Percentiles rank a stretch among this genome's conserved stretches.
Conservation (phyloP, 208 protist genomes). For the Hexamita inflata region DNA sequence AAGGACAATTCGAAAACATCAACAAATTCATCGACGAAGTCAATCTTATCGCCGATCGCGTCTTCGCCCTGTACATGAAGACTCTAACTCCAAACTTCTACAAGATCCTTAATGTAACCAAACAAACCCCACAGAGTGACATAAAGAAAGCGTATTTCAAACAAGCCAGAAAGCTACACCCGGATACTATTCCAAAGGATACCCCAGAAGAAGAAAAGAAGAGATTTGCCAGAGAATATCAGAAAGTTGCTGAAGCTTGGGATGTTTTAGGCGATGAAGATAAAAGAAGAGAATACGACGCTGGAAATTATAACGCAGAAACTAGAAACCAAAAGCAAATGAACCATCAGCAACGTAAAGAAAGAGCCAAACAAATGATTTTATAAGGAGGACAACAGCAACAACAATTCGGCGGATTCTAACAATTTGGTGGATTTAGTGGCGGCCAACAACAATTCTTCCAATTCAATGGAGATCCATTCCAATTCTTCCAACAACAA, state of each 20-base stretch:
- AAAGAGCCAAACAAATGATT: neutral
- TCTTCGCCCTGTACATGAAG: too few relatives aligned
- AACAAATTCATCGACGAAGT: too few relatives aligned
- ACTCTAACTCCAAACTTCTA: conserved; percentile 19
- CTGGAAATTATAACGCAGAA: neutral
- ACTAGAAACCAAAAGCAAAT: neutral
- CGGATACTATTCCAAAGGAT: neutral
- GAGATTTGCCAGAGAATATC: neutral
- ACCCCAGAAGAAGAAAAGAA: neutral
- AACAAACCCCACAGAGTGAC: neutral
- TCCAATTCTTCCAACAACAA: too few relatives aligned
- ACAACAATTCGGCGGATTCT: too few relatives aligned
- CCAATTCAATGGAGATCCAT: too few relatives aligned
- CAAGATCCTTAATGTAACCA: neutral
- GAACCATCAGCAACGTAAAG: neutral
- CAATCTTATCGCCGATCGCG: too few relatives aligned
- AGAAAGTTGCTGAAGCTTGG: conserved; percentile 16
- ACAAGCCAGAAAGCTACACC: neutral
- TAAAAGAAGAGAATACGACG: neutral
- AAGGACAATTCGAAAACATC: too few relatives aligned
- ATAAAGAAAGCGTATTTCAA: neutral
- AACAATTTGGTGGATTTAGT: too few relatives aligned
- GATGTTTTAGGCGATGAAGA: neutral
- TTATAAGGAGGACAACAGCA: too few relatives aligned
- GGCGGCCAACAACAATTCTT: too few relatives aligned